Evolutionary conservation across 495 filamentous ascomycete genomes (phyloP).

Genomic region (Thermothielavioides terrestris): DNA sequence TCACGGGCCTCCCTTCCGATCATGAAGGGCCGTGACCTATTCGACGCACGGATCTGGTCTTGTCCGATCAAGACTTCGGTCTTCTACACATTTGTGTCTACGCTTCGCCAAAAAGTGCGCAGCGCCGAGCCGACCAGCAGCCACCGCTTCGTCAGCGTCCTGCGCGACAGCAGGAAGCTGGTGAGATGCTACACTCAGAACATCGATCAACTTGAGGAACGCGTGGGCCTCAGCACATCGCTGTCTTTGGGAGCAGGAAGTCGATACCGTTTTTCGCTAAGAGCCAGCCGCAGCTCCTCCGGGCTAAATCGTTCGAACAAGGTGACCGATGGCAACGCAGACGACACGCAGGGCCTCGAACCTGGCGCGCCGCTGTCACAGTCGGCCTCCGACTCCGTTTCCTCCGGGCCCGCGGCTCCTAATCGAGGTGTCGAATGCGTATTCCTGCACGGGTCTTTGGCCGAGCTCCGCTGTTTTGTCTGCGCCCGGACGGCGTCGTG

Average conservation of each 20-base stretch:
- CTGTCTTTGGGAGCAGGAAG: slow-evolving; percentile 49
- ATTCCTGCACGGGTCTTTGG: slow-evolving; percentile 56
- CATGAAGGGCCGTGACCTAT: slow-evolving; percentile 58
- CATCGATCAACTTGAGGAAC: slow-evolving; percentile 60
- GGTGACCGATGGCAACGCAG: background rate
- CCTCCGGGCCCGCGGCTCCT: slow-evolving; percentile 12
- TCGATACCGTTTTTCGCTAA: slow-evolving; percentile 35
- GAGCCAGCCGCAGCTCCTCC: slow-evolving; percentile 13
- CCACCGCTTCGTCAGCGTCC: slow-evolving; percentile 53
- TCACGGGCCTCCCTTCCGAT: slow-evolving; percentile 36
- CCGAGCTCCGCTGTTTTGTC: slow-evolving; percentile 51
- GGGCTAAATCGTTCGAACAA: slow-evolving; percentile 6
- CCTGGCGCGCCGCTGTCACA: background rate
- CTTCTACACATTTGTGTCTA: slow-evolving; percentile 60
- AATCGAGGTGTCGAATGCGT: slow-evolving; percentile 53
- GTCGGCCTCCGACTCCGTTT: background rate
- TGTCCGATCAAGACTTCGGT: slow-evolving; percentile 53
- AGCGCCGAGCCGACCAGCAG: slow-evolving; percentile 45
- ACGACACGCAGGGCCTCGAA: background rate
- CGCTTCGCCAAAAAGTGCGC: slow-evolving; percentile 49
- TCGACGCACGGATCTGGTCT: slow-evolving; percentile 57
- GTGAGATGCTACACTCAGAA: slow-evolving; percentile 65
- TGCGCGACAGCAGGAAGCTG: slow-evolving; percentile 53
- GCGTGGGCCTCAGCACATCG: slow-evolving; percentile 49
- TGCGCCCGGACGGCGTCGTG: slow-evolving; percentile 53